These are phyloP conservation scores for Malus orientalis DNA, from an alignment of 306 rosid genomes.

Conservation along the genomic window DNA sequence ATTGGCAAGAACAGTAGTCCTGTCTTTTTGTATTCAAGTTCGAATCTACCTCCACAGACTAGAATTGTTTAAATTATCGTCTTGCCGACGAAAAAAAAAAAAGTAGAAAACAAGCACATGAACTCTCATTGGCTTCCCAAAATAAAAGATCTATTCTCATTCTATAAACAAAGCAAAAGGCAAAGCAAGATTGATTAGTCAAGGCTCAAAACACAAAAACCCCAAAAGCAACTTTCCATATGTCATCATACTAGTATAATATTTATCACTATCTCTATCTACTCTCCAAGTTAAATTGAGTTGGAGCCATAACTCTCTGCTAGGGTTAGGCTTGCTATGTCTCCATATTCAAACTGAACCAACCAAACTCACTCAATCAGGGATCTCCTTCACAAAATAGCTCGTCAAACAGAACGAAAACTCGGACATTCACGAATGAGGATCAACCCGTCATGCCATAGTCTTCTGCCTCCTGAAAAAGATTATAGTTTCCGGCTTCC, in stretches of 20 bases:
- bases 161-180: neutral
- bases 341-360: neutral
- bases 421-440: slow-evolving; percentile 8
- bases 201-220: neutral
- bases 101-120: neutral
- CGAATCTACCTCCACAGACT: neutral
- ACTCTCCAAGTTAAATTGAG: slow-evolving; percentile 22
- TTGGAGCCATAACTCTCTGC: neutral
- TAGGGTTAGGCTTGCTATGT: neutral
- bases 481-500: slow-evolving; percentile 49
- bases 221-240: slow-evolving; percentile 4
- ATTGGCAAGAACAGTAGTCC: too few species aligned
- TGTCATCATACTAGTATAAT: slow-evolving; percentile 15
- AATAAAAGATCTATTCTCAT: neutral
- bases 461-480: slow-evolving; percentile 50
- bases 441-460: slow-evolving; percentile 51
- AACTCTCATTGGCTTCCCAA: neutral
- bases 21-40: too few species aligned
- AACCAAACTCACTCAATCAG: neutral
- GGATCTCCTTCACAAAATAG: neutral
- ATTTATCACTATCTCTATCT: slow-evolving; percentile 5
- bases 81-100: neutral
- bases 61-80: neutral
- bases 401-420: neutral
- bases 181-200: slow-evolving; percentile 9